phyloP scores from a whole-genome alignment of 805 yeast species.

The Saturnispora bothae region DNA sequence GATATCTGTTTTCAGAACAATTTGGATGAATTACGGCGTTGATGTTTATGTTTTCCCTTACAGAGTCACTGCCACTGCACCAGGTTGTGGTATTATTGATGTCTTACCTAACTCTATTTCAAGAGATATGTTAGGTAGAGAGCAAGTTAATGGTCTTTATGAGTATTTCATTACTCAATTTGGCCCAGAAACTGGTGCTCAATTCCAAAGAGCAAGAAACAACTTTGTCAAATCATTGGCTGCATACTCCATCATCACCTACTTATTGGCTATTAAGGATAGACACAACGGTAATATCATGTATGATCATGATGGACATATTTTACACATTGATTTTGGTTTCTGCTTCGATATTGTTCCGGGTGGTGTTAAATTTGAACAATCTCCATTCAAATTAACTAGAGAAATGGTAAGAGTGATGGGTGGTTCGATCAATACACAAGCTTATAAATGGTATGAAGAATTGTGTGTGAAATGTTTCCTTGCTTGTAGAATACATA shows the following conservation, averaged over 20 bases:
- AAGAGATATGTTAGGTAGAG: conserved; percentile 97
- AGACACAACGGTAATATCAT: conserved; percentile 97
- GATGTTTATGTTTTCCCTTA: conserved; percentile 89
- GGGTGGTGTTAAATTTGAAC: conserved; percentile 96
- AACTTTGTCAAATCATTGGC: conserved; percentile 91
- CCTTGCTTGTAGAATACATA: conserved; percentile 78
- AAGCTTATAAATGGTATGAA: conserved; percentile 87
- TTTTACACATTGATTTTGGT: conserved; percentile 95
- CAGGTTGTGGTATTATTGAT: conserved; percentile 98
- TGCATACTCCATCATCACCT: conserved; percentile 87
- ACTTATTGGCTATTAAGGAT: conserved; percentile 86
- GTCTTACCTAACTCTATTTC: conserved; percentile 92
- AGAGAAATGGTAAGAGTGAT: conserved; percentile 92
- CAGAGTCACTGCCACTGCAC: conserved; percentile 96
- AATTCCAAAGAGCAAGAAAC: conserved; percentile 83
- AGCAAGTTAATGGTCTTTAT: conserved; percentile 93
- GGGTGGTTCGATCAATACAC: conserved; percentile 84
- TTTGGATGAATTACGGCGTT: conserved; percentile 80
- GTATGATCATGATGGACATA: conserved; percentile 92
- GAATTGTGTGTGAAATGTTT: conserved; percentile 90
- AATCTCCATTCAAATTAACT: conserved; percentile 95
- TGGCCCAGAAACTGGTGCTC: conserved; percentile 88
- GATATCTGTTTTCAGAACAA: conserved; percentile 81
- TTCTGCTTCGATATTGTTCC: conserved; percentile 98
- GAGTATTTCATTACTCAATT: conserved; percentile 86